These are phyloP conservation scores for Orbilia quercus DNA, from an alignment of 2,329 filamentous ascomycete species.

Conservation along the genomic window DNA sequence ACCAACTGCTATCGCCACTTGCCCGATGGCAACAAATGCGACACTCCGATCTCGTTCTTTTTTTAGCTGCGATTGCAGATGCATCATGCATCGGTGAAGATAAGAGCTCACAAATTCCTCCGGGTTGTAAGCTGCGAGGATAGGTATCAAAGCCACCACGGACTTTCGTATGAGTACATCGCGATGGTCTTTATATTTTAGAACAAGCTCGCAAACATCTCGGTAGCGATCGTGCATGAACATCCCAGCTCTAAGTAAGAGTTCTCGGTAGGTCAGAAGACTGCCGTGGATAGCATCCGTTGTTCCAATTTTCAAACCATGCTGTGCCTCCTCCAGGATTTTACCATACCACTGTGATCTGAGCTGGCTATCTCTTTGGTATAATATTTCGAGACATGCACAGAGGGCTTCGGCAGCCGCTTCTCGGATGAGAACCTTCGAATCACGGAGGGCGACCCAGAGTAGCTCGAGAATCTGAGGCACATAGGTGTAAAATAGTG, in stretches of 20 bases:
- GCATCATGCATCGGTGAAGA: conserved; percentile 96
- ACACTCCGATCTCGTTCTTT: conserved; percentile 87
- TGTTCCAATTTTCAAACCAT: conserved; percentile 81
- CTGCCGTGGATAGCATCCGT: conserved; percentile 95
- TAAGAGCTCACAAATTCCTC: conserved; percentile 87
- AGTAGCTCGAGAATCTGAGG: conserved; percentile 95
- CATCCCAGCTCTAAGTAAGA: conserved; percentile 95
- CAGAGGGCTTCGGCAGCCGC: conserved; percentile 93
- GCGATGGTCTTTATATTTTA: conserved; percentile 90
- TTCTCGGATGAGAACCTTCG: conserved; percentile 88
- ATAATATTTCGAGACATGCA: conserved; percentile 94
- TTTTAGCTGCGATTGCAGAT: conserved; percentile 91
- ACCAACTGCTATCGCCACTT: conserved; percentile 94
- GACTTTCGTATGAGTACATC: conserved; percentile 89
- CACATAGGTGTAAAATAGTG: conserved; percentile 93
- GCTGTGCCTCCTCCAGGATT: conserved; percentile 86
- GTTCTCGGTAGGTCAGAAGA: conserved; percentile 88
- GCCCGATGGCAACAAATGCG: conserved; percentile 93
- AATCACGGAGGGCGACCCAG: conserved; percentile 91
- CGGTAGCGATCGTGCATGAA: conserved; percentile 97
- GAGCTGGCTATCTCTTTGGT: conserved; percentile 88
- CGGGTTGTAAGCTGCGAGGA: conserved; percentile 90
- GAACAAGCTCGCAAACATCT: conserved; percentile 90
- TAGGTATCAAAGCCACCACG: conserved; percentile 89
- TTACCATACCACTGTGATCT: conserved; percentile 88